Evolutionary conservation across 495 filamentous ascomycete genomes (phyloP), one percentile per base, ranked within the genome.

Genomic region (Baudoinia panamericana): DNA sequence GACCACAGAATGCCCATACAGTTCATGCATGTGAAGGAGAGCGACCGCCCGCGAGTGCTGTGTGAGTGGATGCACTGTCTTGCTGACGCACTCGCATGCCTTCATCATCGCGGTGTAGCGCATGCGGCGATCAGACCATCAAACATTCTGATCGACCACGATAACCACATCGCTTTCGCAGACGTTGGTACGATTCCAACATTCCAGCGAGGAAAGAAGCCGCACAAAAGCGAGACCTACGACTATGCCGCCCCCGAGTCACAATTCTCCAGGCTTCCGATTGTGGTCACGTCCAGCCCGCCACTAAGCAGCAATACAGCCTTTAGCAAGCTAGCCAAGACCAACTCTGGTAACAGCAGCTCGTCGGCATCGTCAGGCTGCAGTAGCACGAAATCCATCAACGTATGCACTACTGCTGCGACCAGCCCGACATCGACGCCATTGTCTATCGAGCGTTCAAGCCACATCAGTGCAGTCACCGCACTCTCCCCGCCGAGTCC

Each of bases 1-100:
- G 71, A 76, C 10, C 78, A 78, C 35, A 43, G 59, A 2, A 55
- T 51, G 24, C 51, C 58, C 9, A 17, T 39, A 8, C 57, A 60
- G 31, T 74, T 86, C 62, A 86, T 87, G 54, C 69, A 69, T 2
- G 62, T 93, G 2, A 55, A 75, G 2, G 93, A 92, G 55, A 65
- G 73, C 40, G 69, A 73, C n/a, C 74, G 82, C 20, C 72, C 80
- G 21, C 60, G 67, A 22, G 65, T 78, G 2, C 57, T 93, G 12
- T 66, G 93, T 51, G 76, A 80, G 48, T 94, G 88, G 87, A 74
- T 88, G 28, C 84, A 86, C 58, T 94, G 88, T 54, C 69, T 96
- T 1, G 68, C 73, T 0, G 80, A 85, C 46, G 82, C 79, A 8
- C 54, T 93, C 17, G 75, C 78, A 30, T 84, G 74, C 56, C 67